Conservation (phyloP, 2,329 filamentous ascomycete genomes). For the Diaporthe eres region DNA sequence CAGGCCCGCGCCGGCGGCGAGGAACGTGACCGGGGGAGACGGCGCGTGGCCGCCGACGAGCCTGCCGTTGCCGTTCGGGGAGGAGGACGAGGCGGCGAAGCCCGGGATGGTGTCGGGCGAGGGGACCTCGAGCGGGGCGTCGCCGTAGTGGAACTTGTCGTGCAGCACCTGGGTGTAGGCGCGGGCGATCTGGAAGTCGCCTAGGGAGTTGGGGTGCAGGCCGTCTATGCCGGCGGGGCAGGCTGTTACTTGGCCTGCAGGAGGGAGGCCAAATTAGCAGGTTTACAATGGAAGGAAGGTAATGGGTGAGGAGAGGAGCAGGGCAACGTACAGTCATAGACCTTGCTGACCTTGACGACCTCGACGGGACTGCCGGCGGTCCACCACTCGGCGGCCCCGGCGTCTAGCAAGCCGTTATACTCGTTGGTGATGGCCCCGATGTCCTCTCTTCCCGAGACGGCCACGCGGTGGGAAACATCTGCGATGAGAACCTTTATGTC, state of each 20-base stretch:
- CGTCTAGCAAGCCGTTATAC: slow-evolving; percentile 48
- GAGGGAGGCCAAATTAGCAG: background rate
- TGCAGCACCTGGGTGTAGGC: slow-evolving; percentile 54
- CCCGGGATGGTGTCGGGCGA: slow-evolving; percentile 3
- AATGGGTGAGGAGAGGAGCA: background rate
- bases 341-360: slow-evolving; percentile 51
- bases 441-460: slow-evolving; percentile 45
- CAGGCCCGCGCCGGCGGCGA: slow-evolving; percentile 16
- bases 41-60: background rate
- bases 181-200: slow-evolving; percentile 58
- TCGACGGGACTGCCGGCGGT: slow-evolving; percentile 48
- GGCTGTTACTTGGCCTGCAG: slow-evolving; percentile 43
- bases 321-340: slow-evolving; percentile 48
- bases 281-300: background rate
- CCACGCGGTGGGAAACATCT: slow-evolving; percentile 49
- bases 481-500: slow-evolving; percentile 49
- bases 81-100: background rate
- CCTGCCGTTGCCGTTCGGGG: background rate
- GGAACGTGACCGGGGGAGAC: background rate
- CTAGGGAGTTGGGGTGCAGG: slow-evolving; percentile 57
- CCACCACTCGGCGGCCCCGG: slow-evolving; percentile 47
- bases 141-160: slow-evolving; percentile 46
- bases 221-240: slow-evolving; percentile 55
- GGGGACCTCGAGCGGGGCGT: slow-evolving; percentile 45
- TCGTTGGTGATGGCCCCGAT: slow-evolving; percentile 45